Evolutionary conservation across 2,329 filamentous ascomycete species (phyloP).

Genomic region (Aspergillus phoenicis): DNA sequence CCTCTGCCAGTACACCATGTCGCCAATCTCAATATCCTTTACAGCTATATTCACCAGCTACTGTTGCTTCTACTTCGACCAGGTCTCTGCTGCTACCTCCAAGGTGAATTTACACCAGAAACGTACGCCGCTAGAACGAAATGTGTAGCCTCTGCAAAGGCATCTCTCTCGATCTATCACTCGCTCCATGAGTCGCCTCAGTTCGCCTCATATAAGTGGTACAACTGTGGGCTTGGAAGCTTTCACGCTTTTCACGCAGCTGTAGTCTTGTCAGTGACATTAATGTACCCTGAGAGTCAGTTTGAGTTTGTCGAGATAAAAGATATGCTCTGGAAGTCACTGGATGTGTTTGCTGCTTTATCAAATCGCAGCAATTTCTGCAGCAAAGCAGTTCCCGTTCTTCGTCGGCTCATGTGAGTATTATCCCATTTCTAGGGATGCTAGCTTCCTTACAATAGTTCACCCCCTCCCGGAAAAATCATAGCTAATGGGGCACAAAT

Average conservation of each 20-base stretch:
- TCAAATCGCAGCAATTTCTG: slow-evolving; percentile 40
- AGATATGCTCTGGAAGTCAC: slow-evolving; percentile 29
- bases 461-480: too few relatives aligned
- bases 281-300: slow-evolving; percentile 32
- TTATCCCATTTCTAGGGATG: background rate
- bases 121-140: slow-evolving; percentile 33
- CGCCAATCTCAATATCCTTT: slow-evolving; percentile 45
- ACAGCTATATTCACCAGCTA: slow-evolving; percentile 44
- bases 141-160: slow-evolving; percentile 38
- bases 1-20: slow-evolving; percentile 38
- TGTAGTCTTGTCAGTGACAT: slow-evolving; percentile 33
- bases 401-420: slow-evolving; percentile 39
- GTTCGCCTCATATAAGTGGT: slow-evolving; percentile 45
- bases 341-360: slow-evolving; percentile 37
- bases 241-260: slow-evolving; percentile 48
- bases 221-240: slow-evolving; percentile 41
- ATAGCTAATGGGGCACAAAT: background rate
- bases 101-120: slow-evolving; percentile 34
- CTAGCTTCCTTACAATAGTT: background rate
- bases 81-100: slow-evolving; percentile 35
- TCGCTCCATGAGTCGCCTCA: slow-evolving; percentile 33
- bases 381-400: slow-evolving; percentile 39
- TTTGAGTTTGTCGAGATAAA: slow-evolving; percentile 35
- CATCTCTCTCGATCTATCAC: slow-evolving; percentile 38
- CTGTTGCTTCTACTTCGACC: slow-evolving; percentile 42